These are phyloP conservation scores for Antrodiella citrinella DNA, from an alignment of 768 basidiomycete species.

Conservation along the genomic window DNA sequence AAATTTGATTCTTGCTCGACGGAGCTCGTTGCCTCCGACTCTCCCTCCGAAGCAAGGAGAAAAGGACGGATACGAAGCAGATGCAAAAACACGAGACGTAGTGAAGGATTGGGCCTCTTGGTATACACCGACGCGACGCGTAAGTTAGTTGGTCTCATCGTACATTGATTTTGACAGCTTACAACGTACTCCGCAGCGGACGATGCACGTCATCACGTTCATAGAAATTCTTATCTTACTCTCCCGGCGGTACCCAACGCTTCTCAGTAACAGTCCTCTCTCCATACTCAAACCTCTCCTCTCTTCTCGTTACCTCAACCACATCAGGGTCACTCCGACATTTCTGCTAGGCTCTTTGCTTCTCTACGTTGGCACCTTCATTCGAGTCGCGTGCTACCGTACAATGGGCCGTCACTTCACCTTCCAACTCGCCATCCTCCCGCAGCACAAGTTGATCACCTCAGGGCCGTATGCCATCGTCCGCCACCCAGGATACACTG, in stretches of 20 bases:
- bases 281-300: background rate
- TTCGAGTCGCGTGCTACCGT: conserved; percentile 4
- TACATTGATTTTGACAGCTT: background rate
- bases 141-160: background rate
- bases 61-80: background rate
- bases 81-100: background rate
- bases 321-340: background rate
- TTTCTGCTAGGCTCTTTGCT: background rate
- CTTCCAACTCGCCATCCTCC: conserved; percentile 7
- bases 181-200: background rate
- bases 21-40: background rate
- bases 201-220: background rate
- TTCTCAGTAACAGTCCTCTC: background rate
- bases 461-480: conserved; percentile 15
- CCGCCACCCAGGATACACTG: conserved; percentile 16
- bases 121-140: background rate
- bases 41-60: background rate
- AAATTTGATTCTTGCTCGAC: background rate
- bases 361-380: background rate
- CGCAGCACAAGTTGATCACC: conserved; percentile 12
- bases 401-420: conserved; percentile 6
- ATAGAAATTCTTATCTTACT: background rate
- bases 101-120: background rate
- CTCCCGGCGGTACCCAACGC: background rate
- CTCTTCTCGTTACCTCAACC: background rate